Evolutionary conservation across 371 early-diverging fungal species (phyloP), one percentile per base, ranked within the genome.

Genomic region (Phascolomyces articulosus): DNA sequence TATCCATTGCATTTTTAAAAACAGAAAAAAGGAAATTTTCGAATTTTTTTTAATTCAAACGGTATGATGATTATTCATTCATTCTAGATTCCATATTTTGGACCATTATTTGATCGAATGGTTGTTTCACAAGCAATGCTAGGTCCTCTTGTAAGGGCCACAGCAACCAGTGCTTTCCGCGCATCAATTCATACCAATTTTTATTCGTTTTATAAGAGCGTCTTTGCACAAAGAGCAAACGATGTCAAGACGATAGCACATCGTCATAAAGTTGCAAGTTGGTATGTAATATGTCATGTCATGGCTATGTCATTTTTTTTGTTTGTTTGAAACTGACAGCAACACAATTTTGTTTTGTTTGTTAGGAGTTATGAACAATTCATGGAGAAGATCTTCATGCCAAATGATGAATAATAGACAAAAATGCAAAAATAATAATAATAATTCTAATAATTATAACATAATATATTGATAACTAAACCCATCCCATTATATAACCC

Each of bases 51-150:
- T 51, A 61, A 59, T 24, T 13, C n/a, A 16, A 10, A 11, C 40
- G 40, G 13, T 31, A 44, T 28, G n/a, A 16, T 38, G 6, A 1
- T 34, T 34, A 9, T 34, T 34, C 11, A 34, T 34, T n/a, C n/a
- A 4, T 16, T 40, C 28, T 70, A 87, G 83, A 79, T 92, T 24
- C 84, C 85, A 1, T 75, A 87, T 10, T 96, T 96, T 82, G 98
- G 98, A 0, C 96, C 96, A 15, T 73, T 97, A 15, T 84, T 91
- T 26, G 85, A 90, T 71, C 89, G 90, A 20, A 91, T 91, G 91
- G 87, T 95, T 4, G 87, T 96, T 2, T 89, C 92, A 0, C 83
- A 89, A 56, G 76, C 85, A 2, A 78, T 84, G 0, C 80, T 97
- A n/a, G 94, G 94, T 0, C 85, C 89, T 7, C 82, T 95, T 3